Evolutionary conservation across 139 green algal species (phyloP).

Genomic region (Helicosporidium sp.): DNA sequence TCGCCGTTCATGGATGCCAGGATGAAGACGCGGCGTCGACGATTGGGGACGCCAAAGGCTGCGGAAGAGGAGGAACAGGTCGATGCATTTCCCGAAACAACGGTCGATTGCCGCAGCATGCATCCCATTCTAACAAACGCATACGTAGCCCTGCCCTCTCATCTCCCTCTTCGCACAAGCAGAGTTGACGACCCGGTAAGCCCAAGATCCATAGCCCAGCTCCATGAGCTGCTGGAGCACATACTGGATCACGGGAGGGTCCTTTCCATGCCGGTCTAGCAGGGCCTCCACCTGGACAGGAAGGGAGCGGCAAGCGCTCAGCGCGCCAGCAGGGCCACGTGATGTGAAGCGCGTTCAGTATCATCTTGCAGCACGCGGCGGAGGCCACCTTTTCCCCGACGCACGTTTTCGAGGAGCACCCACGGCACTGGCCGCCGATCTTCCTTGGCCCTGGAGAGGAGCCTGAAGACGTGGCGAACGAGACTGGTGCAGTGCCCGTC

Average conservation of each 20-base stretch:
- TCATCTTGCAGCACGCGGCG: too few species aligned
- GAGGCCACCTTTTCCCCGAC: too few species aligned
- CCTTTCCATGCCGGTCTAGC: slow-evolving; percentile 30
- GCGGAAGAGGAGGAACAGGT: slow-evolving; percentile 2
- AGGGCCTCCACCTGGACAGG: slow-evolving; percentile 48
- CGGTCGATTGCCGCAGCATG: too few species aligned
- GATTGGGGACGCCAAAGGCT: slow-evolving; percentile 70
- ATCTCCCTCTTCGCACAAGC: too few species aligned
- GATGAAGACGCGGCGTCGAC: slow-evolving; percentile 57
- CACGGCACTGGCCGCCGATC: slow-evolving; percentile 41
- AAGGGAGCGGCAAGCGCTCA: neutral
- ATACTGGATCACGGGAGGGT: slow-evolving; percentile 17
- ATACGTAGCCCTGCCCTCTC: neutral
- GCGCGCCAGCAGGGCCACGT: too few species aligned
- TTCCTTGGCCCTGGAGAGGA: slow-evolving; percentile 32
- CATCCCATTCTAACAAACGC: neutral
- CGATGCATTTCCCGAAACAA: too few species aligned
- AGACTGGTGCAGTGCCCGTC: slow-evolving; percentile 48
- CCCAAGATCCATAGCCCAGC: slow-evolving; percentile 60
- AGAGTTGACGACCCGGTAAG: slow-evolving; percentile 48
- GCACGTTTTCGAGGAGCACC: slow-evolving; percentile 83
- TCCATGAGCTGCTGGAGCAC: slow-evolving; percentile 38
- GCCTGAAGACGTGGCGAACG: slow-evolving; percentile 64
- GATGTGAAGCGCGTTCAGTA: too few species aligned
- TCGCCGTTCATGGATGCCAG: slow-evolving; percentile 65